Base-by-base conservation (phyloP, 306 rosid genomes). In the Vicia sativa region DNA sequence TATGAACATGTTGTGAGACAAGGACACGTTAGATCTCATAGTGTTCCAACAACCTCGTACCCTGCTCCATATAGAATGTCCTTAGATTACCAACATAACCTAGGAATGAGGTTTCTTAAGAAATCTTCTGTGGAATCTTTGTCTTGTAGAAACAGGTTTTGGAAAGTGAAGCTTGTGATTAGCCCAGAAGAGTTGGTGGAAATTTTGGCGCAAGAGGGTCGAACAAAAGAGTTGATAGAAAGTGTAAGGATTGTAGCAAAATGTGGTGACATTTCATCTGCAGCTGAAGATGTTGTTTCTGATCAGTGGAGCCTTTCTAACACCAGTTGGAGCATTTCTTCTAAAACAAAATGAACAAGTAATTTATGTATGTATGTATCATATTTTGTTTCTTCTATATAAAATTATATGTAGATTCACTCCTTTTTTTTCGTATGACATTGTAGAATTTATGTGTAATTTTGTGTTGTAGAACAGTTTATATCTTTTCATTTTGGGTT, bases 151-250 rank as follows among this genome's bases (percentile, higher is more conserved):
- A 72, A 23, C 41, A 79, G 46, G 57, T 80, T 89, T 80, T 89
- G 97, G 97, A 91, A 85, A 65, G 97, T 91, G 80, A 91, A 89
- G 80, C 73, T 91, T 34, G 92, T 85, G 16, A 91, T 91, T 3
- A 82, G 79, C 39, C 95, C 95, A 0, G 80, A 87, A 61, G 86
- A 84, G 74, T 72, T 91, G 71, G 4, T 78, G 65, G 91, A 87
- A 63, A 91, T 91, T 52, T 70, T 91, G 81, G 86, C 89, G 11
- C 89, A 91, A 61, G 95, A 89, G 74, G 80, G 65, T 4, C 69
- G 76, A 15, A 91, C 95, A 0, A 75, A 87, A 75, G 95, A 89
- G 71, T 74, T 91, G 82, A 77, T 91, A 28, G 88, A 91, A 72
- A 89, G 82, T n/a, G 87, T 89, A 0, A 81, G 91, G 18, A 85